These are phyloP conservation scores for Podospora pseudopauciseta DNA, from an alignment of 495 filamentous ascomycete genomes.

Conservation along the genomic window DNA sequence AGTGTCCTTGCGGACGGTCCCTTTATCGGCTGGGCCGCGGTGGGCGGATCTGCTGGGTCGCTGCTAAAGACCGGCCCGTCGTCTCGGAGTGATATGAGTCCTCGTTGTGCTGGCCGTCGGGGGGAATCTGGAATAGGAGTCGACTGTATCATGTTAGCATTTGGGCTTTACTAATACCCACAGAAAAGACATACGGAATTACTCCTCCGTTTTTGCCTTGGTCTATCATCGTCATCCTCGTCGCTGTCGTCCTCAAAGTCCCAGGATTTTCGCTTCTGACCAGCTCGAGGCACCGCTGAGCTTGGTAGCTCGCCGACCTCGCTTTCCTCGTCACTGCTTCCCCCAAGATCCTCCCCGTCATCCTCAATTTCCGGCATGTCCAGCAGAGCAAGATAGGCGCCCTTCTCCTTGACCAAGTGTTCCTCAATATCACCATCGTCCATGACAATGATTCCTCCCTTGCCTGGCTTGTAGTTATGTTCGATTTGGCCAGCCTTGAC, in stretches of 20 bases:
- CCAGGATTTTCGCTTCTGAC: constrained; percentile 81
- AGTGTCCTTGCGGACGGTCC: constrained; percentile 64
- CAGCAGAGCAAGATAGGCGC: constrained; percentile 75
- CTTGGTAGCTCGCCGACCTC: constrained; percentile 30
- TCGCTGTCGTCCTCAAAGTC: constrained; percentile 66
- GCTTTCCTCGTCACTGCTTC: constrained; percentile 41
- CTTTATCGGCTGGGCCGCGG: constrained; percentile 55
- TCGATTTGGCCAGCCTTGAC: constrained; percentile 65
- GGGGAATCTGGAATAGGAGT: constrained; percentile 50
- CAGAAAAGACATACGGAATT: constrained; percentile 64
- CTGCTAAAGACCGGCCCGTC: constrained; percentile 40
- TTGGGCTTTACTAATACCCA: background rate
- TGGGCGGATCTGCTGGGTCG: constrained; percentile 45
- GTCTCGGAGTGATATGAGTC: constrained; percentile 47
- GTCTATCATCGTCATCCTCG: constrained; percentile 62
- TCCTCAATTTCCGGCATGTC: constrained; percentile 91
- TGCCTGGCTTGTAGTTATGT: constrained; percentile 66
- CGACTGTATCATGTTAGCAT: constrained; percentile 52
- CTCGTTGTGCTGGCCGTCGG: constrained; percentile 46
- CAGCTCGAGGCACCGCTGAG: constrained; percentile 24
- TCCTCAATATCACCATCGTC: constrained; percentile 97
- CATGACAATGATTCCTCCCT: constrained; percentile 83
- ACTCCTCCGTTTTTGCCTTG: constrained; percentile 73
- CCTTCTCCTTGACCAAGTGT: constrained; percentile 66
- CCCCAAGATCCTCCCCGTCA: constrained; percentile 54